phyloP scores from a whole-genome alignment of 768 basidiomycete species.

The Rhodotorula paludigena region DNA sequence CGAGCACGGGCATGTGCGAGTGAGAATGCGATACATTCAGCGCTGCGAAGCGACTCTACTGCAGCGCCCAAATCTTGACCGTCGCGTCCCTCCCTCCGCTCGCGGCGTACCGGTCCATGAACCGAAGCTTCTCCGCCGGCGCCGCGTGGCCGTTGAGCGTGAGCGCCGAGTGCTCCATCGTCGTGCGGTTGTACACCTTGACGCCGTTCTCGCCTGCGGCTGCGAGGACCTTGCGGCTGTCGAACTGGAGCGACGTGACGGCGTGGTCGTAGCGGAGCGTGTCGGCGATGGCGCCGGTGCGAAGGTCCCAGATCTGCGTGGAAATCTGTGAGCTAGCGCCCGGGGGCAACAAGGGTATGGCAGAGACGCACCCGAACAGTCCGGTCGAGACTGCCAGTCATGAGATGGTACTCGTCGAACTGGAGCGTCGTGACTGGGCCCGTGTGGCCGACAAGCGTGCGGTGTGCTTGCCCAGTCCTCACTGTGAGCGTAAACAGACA shows the following conservation, averaged over 20 bases:
- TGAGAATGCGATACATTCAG: background rate
- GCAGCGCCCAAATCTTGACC: constrained; percentile 38
- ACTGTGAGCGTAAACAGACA: constrained; percentile 53
- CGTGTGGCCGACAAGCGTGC: constrained; percentile 87
- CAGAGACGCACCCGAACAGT: constrained; percentile 64
- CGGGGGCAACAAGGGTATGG: constrained; percentile 7
- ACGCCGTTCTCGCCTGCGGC: constrained; percentile 89
- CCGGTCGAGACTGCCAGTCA: constrained; percentile 89
- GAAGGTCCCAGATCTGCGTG: constrained; percentile 86
- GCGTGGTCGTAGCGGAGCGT: constrained; percentile 84
- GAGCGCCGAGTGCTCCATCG: constrained; percentile 76
- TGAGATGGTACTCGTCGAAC: constrained; percentile 92
- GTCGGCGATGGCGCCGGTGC: constrained; percentile 80
- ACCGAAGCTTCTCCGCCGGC: constrained; percentile 80
- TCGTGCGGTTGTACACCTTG: constrained; percentile 95
- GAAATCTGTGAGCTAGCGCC: background rate
- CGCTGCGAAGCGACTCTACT: constrained; percentile 3
- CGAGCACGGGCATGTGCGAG: background rate
- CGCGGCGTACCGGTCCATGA: constrained; percentile 92
- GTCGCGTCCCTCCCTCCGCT: constrained; percentile 72
- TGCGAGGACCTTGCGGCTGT: constrained; percentile 84
- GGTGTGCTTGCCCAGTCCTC: constrained; percentile 94
- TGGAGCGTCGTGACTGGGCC: constrained; percentile 86
- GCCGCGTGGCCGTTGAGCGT: constrained; percentile 87
- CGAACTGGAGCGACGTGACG: constrained; percentile 88